A percentile compares a stretch with the other conserved stretches of the same genome.
These are phyloP conservation scores for Phytophthora nicotianae DNA, from an alignment of 352 stramenopile genomes.

Conservation along the genomic window DNA sequence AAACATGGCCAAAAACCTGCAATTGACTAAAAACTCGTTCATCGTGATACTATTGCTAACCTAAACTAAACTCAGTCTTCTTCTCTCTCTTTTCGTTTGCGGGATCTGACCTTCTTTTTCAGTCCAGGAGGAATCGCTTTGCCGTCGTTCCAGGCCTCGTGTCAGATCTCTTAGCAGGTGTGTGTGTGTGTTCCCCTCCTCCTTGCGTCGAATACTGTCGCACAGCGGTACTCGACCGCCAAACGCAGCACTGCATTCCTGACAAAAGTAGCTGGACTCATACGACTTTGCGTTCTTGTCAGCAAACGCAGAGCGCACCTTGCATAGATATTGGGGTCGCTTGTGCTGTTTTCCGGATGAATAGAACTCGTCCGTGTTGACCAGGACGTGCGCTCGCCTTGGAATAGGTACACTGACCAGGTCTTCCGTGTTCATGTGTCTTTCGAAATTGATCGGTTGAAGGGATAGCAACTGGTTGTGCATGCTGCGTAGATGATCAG, in stretches of 20 bases:
- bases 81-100: slow-evolving; percentile 6
- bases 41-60: too few relatives aligned
- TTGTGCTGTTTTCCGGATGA: slow-evolving; percentile 12
- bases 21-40: too few relatives aligned
- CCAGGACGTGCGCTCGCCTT: slow-evolving; percentile 8
- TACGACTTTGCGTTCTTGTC: slow-evolving; percentile 12
- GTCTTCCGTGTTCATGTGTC: slow-evolving; percentile 18
- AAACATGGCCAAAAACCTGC: too few relatives aligned
- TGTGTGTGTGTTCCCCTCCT: slow-evolving; percentile 16
- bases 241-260: neutral
- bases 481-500: slow-evolving; percentile 23
- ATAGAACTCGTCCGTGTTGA: slow-evolving; percentile 10
- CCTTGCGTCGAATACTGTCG: neutral
- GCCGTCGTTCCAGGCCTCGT: slow-evolving; percentile 15
- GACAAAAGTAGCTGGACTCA: slow-evolving; percentile 21
- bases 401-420: slow-evolving; percentile 12
- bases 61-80: too few relatives aligned
- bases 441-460: slow-evolving; percentile 6
- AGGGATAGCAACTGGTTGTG: slow-evolving; percentile 12
- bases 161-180: slow-evolving; percentile 12
- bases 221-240: slow-evolving; percentile 3
- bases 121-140: neutral
- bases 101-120: slow-evolving; percentile 14
- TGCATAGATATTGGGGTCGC: slow-evolving; percentile 23
- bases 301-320: slow-evolving; percentile 20